Conservation (phyloP, 139 green algal genomes). For the Chlorella sorokiniana region DNA sequence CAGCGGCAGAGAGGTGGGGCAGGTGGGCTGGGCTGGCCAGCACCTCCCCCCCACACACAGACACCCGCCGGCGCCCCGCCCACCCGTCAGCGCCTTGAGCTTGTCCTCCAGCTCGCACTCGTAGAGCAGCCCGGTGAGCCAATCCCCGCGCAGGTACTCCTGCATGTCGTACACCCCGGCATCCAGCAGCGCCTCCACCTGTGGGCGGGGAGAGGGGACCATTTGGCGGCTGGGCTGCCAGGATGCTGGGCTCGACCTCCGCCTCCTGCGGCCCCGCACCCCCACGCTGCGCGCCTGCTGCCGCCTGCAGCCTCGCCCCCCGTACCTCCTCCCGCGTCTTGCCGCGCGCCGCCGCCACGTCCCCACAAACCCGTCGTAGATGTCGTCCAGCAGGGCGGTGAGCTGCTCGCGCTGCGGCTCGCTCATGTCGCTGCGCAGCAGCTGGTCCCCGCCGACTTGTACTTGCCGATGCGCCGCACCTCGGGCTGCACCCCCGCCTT, state of each 20-base stretch:
- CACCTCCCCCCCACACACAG: background rate
- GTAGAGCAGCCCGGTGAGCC: conserved; percentile 82
- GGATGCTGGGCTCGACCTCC: background rate
- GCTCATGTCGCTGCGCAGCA: conserved; percentile 87
- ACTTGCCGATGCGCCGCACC: conserved; percentile 86
- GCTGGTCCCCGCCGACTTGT: conserved; percentile 88
- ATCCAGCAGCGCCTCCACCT: conserved; percentile 83
- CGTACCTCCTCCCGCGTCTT: conserved; percentile 73
- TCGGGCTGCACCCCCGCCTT: conserved; percentile 91
- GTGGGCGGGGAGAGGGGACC: background rate
- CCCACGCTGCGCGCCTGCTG: background rate
- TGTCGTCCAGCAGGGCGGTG: conserved; percentile 85
- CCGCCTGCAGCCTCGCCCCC: background rate
- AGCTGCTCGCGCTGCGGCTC: conserved; percentile 83
- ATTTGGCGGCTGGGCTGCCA: background rate
- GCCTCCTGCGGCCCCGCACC: background rate
- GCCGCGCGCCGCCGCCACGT: conserved; percentile 61
- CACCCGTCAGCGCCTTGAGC: conserved; percentile 71
- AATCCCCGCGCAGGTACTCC: conserved; percentile 62
- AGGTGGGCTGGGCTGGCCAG: background rate
- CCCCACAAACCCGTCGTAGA: conserved; percentile 78
- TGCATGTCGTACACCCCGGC: conserved; percentile 77
- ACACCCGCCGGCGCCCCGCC: background rate
- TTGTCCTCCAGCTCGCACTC: conserved; percentile 85
- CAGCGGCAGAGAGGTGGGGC: too few species aligned